phyloP scores from a whole-genome alignment of 2,329 filamentous ascomycete genomes.

The Nemania sp. region DNA sequence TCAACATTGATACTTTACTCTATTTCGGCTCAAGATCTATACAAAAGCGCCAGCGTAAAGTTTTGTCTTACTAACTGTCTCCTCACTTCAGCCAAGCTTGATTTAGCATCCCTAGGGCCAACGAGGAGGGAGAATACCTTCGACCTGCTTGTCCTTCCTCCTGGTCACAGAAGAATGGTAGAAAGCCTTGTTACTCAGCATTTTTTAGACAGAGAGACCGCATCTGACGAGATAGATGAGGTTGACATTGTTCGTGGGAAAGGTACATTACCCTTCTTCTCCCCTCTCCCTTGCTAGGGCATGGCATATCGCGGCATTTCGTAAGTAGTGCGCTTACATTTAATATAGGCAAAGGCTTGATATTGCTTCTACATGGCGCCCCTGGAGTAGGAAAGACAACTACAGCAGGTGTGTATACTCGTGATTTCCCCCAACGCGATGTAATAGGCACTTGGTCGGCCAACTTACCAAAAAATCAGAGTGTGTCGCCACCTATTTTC shows the following conservation, averaged over 20 bases:
- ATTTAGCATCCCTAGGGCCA: too few relatives aligned
- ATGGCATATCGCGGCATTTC: too few relatives aligned
- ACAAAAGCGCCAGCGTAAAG: too few relatives aligned
- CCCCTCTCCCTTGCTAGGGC: too few relatives aligned
- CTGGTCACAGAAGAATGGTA: conserved; percentile 36
- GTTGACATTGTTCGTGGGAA: conserved; percentile 40
- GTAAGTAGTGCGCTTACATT: not conserved
- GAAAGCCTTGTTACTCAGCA: conserved; percentile 39
- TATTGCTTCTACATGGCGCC: conserved; percentile 27
- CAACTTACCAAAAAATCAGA: conserved; percentile 12
- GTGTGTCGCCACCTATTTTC: conserved; percentile 20
- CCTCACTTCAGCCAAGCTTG: too few relatives aligned
- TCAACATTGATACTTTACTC: too few relatives aligned
- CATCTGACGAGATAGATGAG: conserved; percentile 27
- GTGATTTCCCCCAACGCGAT: too few relatives aligned
- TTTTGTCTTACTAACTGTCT: too few relatives aligned
- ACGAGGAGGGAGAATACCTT: conserved; percentile 26
- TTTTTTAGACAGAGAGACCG: conserved; percentile 34
- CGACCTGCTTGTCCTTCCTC: conserved; percentile 33
- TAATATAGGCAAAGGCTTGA: conserved; percentile 23
- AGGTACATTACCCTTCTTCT: conserved; percentile 26
- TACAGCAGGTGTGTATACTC: conserved; percentile 19
- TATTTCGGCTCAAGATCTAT: too few relatives aligned
- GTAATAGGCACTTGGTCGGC: too few relatives aligned
- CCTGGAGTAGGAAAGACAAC: conserved; percentile 28